Evolutionary conservation across 1,284 basidiomycete species (phyloP), one percentile per base, ranked within the genome.

Genomic region (Ustilago bromivora): DNA sequence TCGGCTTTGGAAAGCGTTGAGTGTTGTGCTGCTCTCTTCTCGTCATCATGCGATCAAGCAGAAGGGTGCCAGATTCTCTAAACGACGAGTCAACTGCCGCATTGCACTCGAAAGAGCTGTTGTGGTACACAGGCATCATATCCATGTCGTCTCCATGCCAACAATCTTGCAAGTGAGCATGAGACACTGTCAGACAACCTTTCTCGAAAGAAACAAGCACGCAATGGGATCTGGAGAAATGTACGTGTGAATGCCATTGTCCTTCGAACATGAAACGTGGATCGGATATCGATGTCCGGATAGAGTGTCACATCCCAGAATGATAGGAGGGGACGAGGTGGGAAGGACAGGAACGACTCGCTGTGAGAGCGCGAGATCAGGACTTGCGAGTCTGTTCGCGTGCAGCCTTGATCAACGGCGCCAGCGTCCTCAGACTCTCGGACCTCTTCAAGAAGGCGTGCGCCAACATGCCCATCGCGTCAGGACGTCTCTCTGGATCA

Each of bases 341-440:
- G 7, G 11, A 46, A 46, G n/a, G 19, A 19, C 43, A 46, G 19
- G 7, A 19, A 46, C n/a, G 43, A 46, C 19, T 28, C 23, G 43
- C 43, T 46, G 43, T 46, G n/a, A 19, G 43, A 41, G 6, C 15
- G 43, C 3, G 23, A 19, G 52, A 51, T 55, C 43, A 76, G 3
- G 68, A 64, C 62, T 76, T 75, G 63, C 71, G 64, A n/a, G 76
- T 58, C 61, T 82, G 80, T 49, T 96, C 94, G 76, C 94, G 89
- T 8, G 95, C 95, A 6, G 95, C 94, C 86, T 95, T 96, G 89
- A 98, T 98, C 71, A 98, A 89, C 9, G 94, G 94, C 10, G 93
- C 89, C 66, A 98, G 88, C 38, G 94, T 95, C 62, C 92, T 90
- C 60, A 98, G 89, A 19, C 94, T 94, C 86, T 96, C 95, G 23